Percentiles rank a stretch among this genome's conserved stretches.
Conservation (phyloP, 1,284 basidiomycete species). For the Malassezia dermatis region DNA sequence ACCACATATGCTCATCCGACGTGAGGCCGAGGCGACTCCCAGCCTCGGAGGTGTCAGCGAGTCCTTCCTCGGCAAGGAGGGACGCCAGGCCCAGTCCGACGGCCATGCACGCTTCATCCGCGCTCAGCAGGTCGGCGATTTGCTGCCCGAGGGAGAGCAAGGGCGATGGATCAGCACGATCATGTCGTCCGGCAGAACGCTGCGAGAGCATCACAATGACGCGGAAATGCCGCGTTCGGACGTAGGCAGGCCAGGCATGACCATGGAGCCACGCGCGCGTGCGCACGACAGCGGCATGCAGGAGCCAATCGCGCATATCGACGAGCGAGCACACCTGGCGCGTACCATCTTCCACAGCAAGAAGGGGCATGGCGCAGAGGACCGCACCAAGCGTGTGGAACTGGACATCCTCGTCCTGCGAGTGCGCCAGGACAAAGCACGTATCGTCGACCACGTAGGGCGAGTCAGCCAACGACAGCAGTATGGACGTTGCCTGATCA, state of each 20-base stretch:
- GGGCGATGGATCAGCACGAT: background rate
- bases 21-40: conserved; percentile 23
- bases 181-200: background rate
- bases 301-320: conserved; percentile 14
- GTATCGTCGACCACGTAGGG: background rate
- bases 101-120: background rate
- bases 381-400: conserved; percentile 17
- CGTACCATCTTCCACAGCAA: background rate
- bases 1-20: conserved; percentile 28
- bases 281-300: conserved; percentile 1
- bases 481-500: background rate
- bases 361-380: background rate
- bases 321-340: background rate
- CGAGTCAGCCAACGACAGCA: conserved; percentile 2
- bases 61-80: background rate
- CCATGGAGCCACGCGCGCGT: background rate
- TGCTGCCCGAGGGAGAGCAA: background rate
- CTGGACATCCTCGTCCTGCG: background rate
- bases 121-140: background rate
- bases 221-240: conserved; percentile 1
- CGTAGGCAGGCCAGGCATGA: background rate
- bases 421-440: background rate
- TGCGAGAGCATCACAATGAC: conserved; percentile 2
- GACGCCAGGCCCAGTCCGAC: conserved; percentile 5
- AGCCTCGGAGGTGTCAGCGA: background rate